A percentile compares a stretch with the other conserved stretches of the same genome.
These are phyloP conservation scores for Trametes cinnabarina DNA, from an alignment of 768 basidiomycete genomes.

Conservation along the genomic window DNA sequence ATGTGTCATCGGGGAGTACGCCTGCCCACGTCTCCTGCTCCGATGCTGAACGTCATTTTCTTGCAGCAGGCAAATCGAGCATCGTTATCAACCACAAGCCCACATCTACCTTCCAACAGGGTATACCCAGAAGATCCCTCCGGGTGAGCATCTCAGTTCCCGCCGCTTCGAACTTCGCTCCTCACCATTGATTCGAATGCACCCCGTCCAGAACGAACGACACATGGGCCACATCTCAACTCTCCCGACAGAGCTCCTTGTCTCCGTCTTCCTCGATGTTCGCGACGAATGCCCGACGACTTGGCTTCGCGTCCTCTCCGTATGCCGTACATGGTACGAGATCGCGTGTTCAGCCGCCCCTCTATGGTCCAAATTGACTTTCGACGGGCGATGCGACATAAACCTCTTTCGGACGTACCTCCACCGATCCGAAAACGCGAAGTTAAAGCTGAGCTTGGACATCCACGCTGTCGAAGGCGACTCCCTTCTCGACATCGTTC, in stretches of 20 bases:
- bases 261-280: not conserved
- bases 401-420: not conserved
- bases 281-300: not conserved
- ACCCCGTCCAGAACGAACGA: not conserved
- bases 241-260: slow-evolving; percentile 1
- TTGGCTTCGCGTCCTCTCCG: not conserved
- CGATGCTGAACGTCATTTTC: no score
- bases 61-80: no score
- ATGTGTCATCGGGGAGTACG: no score
- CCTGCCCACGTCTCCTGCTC: no score
- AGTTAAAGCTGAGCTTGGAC: not conserved
- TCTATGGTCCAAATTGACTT: not conserved
- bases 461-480: not conserved
- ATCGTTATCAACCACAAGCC: no score
- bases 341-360: not conserved
- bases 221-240: not conserved
- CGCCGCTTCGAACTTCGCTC: no score
- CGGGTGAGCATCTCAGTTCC: no score
- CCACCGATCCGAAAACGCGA: not conserved
- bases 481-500: not conserved
- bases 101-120: no score
- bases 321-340: slow-evolving; percentile 6
- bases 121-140: no score
- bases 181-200: no score
- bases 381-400: not conserved